Evolutionary conservation across 495 filamentous ascomycete genomes (phyloP), one percentile per base, ranked within the genome.

Genomic region (Penicillium chermesinum): DNA sequence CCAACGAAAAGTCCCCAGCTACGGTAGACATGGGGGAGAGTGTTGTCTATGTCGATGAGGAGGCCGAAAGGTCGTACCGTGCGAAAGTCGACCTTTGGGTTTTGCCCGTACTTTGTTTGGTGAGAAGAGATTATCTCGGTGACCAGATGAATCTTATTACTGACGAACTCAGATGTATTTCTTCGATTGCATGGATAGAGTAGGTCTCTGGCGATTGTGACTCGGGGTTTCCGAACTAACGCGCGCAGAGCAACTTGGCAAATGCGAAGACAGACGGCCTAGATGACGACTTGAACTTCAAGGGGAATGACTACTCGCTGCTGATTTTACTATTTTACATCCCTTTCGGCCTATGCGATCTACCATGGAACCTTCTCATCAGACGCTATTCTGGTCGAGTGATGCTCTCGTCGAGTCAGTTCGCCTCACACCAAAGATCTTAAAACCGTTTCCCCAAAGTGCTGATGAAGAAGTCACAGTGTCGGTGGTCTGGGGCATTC

Each of bases 291-390:
- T 53, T 83, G 22, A 50, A 72, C 22, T 76, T 88, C 53, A 59
- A 71, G 30, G 61, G 68, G 4, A 78, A 80, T 46, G 77, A 87
- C 44, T 88, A 87, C 58, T 87, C 86, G 47, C 73, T 78, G 16
- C 73, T 86, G 6, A 63, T 87, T 32, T 68, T 75, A n/a, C 77
- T 87, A 30, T 87, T 89, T 67, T 87, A 84, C 58, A 73, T 88
- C 15, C 85, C 84, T 10, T 88, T 86, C 50, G 82, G 85, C n/a
- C 54, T 87, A 5, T 81, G 72, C 40, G 79, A 80, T 21, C 77
- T 78, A 69, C 25, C 50, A 79, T 59, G 83, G 76, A 47, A 82
- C 81, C 65, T 61, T 75, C 16, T 80, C 70, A 48, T 84, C 77
- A 73, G 84, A 74, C 61, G 79, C 57, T 59, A 81, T 72, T 35